These are phyloP conservation scores for Solanum bukasovii DNA, from an alignment of 257 asterid genomes.

Conservation along the genomic window DNA sequence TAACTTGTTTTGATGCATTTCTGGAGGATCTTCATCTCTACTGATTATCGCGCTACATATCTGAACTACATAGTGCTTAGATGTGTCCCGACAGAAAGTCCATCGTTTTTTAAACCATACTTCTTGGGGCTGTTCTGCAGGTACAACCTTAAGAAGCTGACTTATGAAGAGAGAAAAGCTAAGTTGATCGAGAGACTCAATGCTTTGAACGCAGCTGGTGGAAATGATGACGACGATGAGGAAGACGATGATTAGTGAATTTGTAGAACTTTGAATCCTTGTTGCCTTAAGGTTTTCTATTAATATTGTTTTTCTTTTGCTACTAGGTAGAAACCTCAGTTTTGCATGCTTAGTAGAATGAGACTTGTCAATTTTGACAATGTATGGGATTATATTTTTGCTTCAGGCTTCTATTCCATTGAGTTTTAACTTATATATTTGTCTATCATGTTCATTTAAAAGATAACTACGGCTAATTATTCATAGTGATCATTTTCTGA, in stretches of 20 bases:
- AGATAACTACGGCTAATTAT: background rate
- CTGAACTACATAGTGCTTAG: background rate
- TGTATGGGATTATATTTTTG: background rate
- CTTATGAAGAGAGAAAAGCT: constrained; percentile 61
- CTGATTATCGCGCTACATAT: background rate
- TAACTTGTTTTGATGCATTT: background rate
- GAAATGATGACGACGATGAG: constrained; percentile 28
- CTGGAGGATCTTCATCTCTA: background rate
- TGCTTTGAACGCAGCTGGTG: constrained; percentile 55
- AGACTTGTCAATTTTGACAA: background rate
- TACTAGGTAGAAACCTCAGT: background rate
- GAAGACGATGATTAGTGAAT: constrained; percentile 42
- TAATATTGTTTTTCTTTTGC: background rate
- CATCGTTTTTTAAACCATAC: background rate
- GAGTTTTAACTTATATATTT: background rate
- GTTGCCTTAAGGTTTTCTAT: background rate
- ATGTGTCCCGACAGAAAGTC: background rate
- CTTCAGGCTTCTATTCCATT: background rate
- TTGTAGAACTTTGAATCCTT: background rate
- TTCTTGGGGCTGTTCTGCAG: constrained; percentile 9
- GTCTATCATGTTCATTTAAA: background rate
- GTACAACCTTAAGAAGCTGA: constrained; percentile 67
- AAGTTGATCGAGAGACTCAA: constrained; percentile 66
- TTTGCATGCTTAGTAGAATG: background rate
- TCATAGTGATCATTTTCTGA: background rate